Conservation (phyloP, 129 eudicot species). For the Heracleum sosnowskyi region DNA sequence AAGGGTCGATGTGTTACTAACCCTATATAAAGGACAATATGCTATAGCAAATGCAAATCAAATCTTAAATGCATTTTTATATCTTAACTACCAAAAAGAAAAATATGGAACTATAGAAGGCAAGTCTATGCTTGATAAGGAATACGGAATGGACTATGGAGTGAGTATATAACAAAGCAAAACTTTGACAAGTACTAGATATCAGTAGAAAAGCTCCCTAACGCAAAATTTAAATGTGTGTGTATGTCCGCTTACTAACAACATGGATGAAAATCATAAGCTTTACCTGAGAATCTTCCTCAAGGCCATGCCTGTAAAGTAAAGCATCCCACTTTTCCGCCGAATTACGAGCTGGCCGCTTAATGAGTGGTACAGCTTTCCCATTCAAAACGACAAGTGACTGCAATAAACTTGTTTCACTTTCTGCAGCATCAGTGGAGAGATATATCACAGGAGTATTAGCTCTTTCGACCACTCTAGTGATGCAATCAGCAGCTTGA, state of each 20-base stretch:
- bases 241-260: neutral
- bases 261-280: neutral
- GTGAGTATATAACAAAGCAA: neutral
- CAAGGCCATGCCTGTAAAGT: conserved; percentile 71
- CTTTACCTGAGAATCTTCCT: conserved; percentile 79
- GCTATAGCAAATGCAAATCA: neutral
- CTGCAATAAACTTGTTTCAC: conserved; percentile 87
- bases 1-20: too few relatives aligned
- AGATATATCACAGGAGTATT: conserved; percentile 84
- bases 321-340: conserved; percentile 99
- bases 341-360: conserved; percentile 70
- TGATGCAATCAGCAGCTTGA: conserved; percentile 95
- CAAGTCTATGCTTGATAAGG: neutral
- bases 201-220: neutral
- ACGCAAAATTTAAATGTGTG: neutral
- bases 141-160: neutral
- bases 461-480: conserved; percentile 75
- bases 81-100: neutral
- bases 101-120: neutral
- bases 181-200: neutral
- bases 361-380: conserved; percentile 78
- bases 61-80: neutral
- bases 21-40: neutral
- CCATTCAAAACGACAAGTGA: conserved; percentile 61
- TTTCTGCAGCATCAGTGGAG: conserved; percentile 97